These are phyloP conservation scores for Crotalaria pallida DNA, from an alignment of 306 rosid species.

Conservation along the genomic window DNA sequence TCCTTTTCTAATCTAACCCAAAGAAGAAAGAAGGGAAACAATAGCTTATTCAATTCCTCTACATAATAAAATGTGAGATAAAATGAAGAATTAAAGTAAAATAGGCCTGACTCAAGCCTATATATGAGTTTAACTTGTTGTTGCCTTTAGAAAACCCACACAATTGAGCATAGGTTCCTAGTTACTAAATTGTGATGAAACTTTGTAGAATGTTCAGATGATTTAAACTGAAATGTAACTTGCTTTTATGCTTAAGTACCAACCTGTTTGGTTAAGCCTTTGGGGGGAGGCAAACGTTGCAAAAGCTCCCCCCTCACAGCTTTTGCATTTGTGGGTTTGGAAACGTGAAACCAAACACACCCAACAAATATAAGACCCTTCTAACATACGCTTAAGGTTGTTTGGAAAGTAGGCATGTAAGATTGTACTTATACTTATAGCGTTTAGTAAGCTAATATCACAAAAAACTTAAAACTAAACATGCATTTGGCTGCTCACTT, in stretches of 20 bases:
- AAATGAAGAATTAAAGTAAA: background rate
- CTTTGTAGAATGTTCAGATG: background rate
- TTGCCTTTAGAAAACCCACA: background rate
- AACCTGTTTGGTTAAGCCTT: no score
- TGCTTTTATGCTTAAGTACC: background rate
- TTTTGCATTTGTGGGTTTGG: no score
- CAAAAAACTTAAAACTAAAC: no score
- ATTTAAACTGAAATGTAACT: background rate
- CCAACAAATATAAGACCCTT: background rate
- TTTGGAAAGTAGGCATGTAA: background rate
- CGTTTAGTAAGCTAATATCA: no score
- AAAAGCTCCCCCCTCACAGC: no score
- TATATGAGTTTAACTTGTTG: background rate
- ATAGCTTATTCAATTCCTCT: background rate
- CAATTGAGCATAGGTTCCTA: background rate
- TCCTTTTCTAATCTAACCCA: slow-evolving; percentile 72
- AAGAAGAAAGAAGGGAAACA: background rate
- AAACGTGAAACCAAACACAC: no score
- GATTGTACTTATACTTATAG: no score
- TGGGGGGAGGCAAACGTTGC: no score
- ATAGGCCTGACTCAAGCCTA: background rate
- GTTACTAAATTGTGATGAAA: background rate
- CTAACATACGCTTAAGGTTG: background rate
- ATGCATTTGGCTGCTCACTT: background rate
- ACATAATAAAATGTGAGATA: background rate